Base-by-base conservation (phyloP, 345 rosid genomes). In the Linum trigynum region DNA sequence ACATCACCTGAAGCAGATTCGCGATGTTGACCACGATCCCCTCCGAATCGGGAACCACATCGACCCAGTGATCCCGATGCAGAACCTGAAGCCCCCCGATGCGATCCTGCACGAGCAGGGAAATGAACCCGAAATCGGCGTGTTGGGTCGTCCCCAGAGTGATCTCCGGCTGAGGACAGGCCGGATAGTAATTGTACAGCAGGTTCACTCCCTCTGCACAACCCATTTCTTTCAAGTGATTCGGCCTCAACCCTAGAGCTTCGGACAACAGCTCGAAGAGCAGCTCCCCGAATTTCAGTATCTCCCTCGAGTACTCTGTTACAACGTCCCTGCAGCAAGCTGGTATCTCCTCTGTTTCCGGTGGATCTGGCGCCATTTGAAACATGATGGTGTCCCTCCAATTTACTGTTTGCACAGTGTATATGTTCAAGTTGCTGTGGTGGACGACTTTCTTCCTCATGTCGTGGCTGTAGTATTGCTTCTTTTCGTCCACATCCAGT, bases 91-190 rank as follows among this genome's bases (percentile, higher is more conserved):
- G 80, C 36, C 77, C 80, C 2, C 12, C 0, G 58, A 17, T 67
- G 8, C 64, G 62, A 43, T 72, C 75, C n/a, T 72, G 75, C 2
- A 72, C 55, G 16, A 72, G 75, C 16, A 72, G 42, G 0, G 75
- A 67, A 8, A 73, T 60, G 68, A 73, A 73, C 45, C 64, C 50
- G 23, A 41, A 36, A n/a, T 79, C 80, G 0, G 67, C 45, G 39
- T 69, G 72, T 35, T 48, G 40, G 37, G 11, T 55, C 11, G 67
- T 15, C 10, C 72, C 72, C 36, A 63, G 8, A 11, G 72, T 63
- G 40, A 42, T 59, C 2, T 76, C 72, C 2, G 83, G 76, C 50
- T 76, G 74, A 0, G 82, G 76, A 51, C 80, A 68, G 5, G 71
- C 39, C 11, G 76, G 82, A 60, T 76, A 73, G 65, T 75, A 76